Evolutionary conservation across 106 monocot species (phyloP), one percentile per base, ranked within the genome.

Genomic region (Ottelia alismoides): DNA sequence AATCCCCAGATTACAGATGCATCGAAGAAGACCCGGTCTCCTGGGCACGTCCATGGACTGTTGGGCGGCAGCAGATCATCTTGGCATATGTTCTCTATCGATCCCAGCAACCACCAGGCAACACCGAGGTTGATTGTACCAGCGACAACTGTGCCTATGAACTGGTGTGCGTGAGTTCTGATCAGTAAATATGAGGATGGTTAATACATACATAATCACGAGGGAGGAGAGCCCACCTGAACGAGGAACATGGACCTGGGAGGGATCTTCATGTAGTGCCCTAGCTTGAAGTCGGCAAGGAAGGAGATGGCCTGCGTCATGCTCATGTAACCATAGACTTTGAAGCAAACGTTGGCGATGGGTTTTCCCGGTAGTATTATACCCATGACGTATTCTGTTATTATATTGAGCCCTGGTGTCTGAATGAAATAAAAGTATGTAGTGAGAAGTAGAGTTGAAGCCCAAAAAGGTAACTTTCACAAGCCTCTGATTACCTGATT

Each of bases 241-340:
- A 91, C 84, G 11, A 91, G 28, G 75, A 91, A 91, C 90, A 91
- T 91, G 7, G 90, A 91, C 62, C 56, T 77, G 30, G 90, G 84
- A n/a, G 90, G 90, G 47, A 91, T 91, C 74, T 91, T 91, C 90
- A 84, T 91, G 65, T 90, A 90, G 44, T 90, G 89, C 14, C 89
- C 89, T 6, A 90, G 84, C 62, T 90, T 90, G 63, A 91, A 91
- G 61, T 91, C 90, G 1, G 90, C 30, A 12, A 88, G 84, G 69
- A 94, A 94, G 35, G 93, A 68, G 17, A 94, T 70, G 0, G 93
- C 93, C 29, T 94, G 93, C 20, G 88, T 45, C 93, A 94, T 88
- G 75, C 93, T 94, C 83, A 94, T 94, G 65, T 94, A 94, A n/a
- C n/a, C n/a, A n/a, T 94, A 94, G 2, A 88, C 88, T 57, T 88